These are phyloP conservation scores for Aschersonia sp. DNA, from an alignment of 2,329 filamentous ascomycete genomes.

Conservation along the genomic window DNA sequence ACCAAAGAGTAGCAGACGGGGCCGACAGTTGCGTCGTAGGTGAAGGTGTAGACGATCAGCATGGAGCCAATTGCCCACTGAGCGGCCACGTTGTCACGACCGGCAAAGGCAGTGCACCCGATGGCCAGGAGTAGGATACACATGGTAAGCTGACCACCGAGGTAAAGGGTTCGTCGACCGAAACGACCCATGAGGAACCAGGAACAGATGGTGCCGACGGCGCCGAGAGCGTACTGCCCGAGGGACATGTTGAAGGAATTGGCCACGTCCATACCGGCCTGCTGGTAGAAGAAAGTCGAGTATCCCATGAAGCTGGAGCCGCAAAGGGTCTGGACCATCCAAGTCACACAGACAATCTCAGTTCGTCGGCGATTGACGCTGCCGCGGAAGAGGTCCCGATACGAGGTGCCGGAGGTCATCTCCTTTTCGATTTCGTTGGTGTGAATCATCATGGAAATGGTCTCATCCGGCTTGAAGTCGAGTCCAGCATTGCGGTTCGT, in stretches of 20 bases:
- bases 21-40: slow-evolving; percentile 23
- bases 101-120: slow-evolving; percentile 39
- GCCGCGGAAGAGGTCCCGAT: slow-evolving; percentile 32
- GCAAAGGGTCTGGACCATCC: slow-evolving; percentile 25
- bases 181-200: slow-evolving; percentile 29
- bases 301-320: slow-evolving; percentile 37
- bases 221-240: slow-evolving; percentile 27
- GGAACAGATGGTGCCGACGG: slow-evolving; percentile 28
- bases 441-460: slow-evolving; percentile 34
- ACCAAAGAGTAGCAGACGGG: slow-evolving; percentile 75
- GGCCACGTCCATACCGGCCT: slow-evolving; percentile 23
- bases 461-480: slow-evolving; percentile 24
- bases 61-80: slow-evolving; percentile 34
- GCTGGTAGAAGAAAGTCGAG: slow-evolving; percentile 37
- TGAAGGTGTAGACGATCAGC: slow-evolving; percentile 27
- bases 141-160: slow-evolving; percentile 34
- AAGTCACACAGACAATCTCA: slow-evolving; percentile 29
- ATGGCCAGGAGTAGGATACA: slow-evolving; percentile 24
- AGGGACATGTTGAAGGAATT: slow-evolving; percentile 25
- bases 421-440: slow-evolving; percentile 34
- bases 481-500: slow-evolving; percentile 19
- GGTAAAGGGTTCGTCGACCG: slow-evolving; percentile 30
- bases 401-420: slow-evolving; percentile 22
- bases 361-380: slow-evolving; percentile 27
- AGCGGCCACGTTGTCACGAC: slow-evolving; percentile 27